Base-by-base conservation (phyloP, 305 asterid species). In the Fraxinus greggii region DNA sequence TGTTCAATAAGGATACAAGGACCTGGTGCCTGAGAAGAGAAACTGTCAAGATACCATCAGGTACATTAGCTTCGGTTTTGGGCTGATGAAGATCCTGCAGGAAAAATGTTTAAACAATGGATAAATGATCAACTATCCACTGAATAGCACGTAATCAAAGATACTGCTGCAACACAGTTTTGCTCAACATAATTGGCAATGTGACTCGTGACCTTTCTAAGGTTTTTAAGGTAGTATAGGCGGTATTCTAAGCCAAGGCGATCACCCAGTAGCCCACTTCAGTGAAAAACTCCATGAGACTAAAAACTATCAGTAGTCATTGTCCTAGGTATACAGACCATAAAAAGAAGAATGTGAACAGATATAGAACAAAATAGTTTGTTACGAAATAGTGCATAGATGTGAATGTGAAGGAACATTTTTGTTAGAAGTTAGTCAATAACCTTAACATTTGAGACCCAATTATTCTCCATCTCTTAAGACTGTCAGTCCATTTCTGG, bases 21-120 rank as follows among this genome's bases (percentile, higher is more conserved):
- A 95, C 99, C 99, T 96, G 99, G 84, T 96, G 99, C 89, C 97
- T 92, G 75, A 96, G 90, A 85, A 96, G 98, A 87, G 97, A 82
- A 83, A 96, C 99, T 67, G 98, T 89, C 86, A 96, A 87, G 81
- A 91, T 82, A 69, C 99, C 99, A 69, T 85, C 89, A 67, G 97
- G 98, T 48, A 94, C 54, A 76, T 72, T 72, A 78, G 88, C 90
- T 90, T 92, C 97, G 3, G 45, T 59, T 81, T 79, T 91, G 12
- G 95, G 97, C 81, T 86, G 97, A 81, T 92, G 90, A 84, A 92
- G 91, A 86, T 91, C 97, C 99, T 94, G 92, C 84, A 85, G 56
- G 77, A 84, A 80, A 84, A 85, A 56, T 42, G 75, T 69, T 67
- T 0, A 29, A 31, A 15, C 19, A 65, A 65, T 28, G 26, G 35